Evolutionary conservation across 352 stramenopile genomes (phyloP).

Genomic region (Hyaloperonospora brassicae): DNA sequence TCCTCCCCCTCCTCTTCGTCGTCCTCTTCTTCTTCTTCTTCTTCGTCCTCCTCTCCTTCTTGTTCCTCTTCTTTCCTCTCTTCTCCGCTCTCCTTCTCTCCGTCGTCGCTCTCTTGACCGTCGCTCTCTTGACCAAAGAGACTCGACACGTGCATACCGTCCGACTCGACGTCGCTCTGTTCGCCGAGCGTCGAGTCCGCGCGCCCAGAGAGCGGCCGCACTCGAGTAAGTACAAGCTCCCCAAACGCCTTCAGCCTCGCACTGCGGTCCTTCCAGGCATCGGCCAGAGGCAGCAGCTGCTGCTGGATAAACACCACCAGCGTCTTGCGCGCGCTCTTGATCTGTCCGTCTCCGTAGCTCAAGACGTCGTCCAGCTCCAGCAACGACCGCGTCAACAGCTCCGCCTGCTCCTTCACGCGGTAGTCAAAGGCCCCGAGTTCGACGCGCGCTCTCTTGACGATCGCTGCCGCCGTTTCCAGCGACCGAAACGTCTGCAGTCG

Average conservation of each 20-base stretch:
- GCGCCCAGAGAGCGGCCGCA: conserved; percentile 6
- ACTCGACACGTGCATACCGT: conserved; percentile 22
- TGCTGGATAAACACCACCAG: conserved; percentile 34
- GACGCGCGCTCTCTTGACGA: conserved; percentile 36
- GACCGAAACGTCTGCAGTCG: conserved; percentile 22
- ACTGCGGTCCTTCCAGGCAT: conserved; percentile 36
- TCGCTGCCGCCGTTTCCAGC: conserved; percentile 1
- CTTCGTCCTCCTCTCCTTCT: conserved; percentile 10
- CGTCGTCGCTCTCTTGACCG: not conserved
- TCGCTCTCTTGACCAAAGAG: conserved; percentile 21
- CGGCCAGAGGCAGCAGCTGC: conserved; percentile 33
- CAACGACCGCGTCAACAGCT: conserved; percentile 50
- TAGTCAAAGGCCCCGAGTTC: conserved; percentile 57
- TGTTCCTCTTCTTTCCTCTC: not conserved
- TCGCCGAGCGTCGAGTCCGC: conserved; percentile 6
- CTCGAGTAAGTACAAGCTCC: conserved; percentile 19
- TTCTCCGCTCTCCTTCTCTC: too few species aligned
- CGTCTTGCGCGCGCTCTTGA: conserved; percentile 51
- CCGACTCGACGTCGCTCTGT: conserved; percentile 14
- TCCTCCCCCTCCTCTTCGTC: too few species aligned
- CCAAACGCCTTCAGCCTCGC: conserved; percentile 39
- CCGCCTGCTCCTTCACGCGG: conserved; percentile 43
- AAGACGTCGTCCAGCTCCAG: conserved; percentile 54
- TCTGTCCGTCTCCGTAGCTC: conserved; percentile 40
- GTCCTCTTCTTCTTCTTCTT: conserved; percentile 12